Evolutionary conservation across 192 early-diverging fungal species (phyloP), one percentile per base, ranked within the genome.

Genomic region (Coemansia sp.): DNA sequence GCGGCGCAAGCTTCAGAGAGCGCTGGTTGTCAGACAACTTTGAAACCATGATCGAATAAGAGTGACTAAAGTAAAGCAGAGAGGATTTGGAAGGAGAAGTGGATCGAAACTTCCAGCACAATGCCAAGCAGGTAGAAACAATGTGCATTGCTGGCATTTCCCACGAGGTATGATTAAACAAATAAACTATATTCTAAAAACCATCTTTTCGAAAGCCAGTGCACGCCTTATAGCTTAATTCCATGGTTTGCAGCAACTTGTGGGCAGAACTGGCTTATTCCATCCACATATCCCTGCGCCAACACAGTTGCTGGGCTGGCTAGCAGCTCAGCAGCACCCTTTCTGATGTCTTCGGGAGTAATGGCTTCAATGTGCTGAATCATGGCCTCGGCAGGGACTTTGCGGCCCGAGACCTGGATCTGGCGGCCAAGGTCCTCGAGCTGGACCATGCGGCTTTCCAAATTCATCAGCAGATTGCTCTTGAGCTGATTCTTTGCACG

Each of bases 401-500:
- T 91, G 65, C 83, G 75, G 9, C 90, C 93, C 65, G 91, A 67
- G 2, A 84, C 63, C 69, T 89, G 77, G 37, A 90, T 81, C 77
- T 98, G 97, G 60, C 94, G 85, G 12, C 93, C 94, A 50, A 98
- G 72, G 69, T 98, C 97, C 73, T 98, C 97, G 6, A 97, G 82
- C 79, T 96, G 92, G 4, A 98, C 94, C 84, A 92, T 86, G 38
- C 92, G 88, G 66, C 86, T 90, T 67, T 98, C 97, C 14, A 98
- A 82, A 57, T 89, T 91, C 95, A 98, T 98, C 50, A 98, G 84
- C 29, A 98, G 81, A 54, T 87, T 91, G 29, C 87, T 90, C 76
- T 93, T 93, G 51, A 98, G 87, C 75, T 97, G 95, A 83, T 98
- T 98, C 77, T 97, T 97, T 15, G 97, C 94, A 14, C 97, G 85